Evolutionary conservation across 2,329 filamentous ascomycete species (phyloP), one percentile per base, ranked within the genome.

Genomic region (Exserohilum rostratum): DNA sequence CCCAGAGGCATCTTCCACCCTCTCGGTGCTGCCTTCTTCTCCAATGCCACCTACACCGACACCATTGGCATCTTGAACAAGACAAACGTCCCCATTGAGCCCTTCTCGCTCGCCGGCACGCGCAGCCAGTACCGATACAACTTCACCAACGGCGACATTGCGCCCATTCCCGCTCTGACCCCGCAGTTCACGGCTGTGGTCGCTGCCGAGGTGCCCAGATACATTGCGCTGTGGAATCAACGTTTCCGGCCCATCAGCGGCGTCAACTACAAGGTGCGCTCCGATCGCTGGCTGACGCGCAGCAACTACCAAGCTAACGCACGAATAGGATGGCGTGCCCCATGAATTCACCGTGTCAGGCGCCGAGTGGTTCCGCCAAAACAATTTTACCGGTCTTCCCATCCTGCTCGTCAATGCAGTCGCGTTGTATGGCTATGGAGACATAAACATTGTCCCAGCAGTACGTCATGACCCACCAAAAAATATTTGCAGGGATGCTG

Each of bases 1-100:
- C 53, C 40, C 61, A 75, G 72, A 62, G 72, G 68, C 59, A 67
- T 69, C 53, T 75, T 75, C 70, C 70, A 75, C 48, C 72, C 73
- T 25, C 68, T 76, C 53, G 73, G 73, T 55, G 73, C 73, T 22
- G 72, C 72, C 53, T 75, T 75, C 63, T 71, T 71, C 61, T 76
- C 72, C n/a, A 75, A 74, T 55, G 71, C 61, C 44, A 64, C 67
- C 33, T 75, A 74, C 46, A 55, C 69, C 7, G 68, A 75, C 50
- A 75, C 72, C 5, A 45, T 75, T 15, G 72, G 71, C 55, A 64
- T 76, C 30, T 58, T 75, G 53, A 65, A 73, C 44, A 57, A 67
- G 50, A 67, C 72, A 20, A 65, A 70, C 51, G 71, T 75, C 6
- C 58, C 65, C 5, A 67, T 68, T 25, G 64, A 69, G 46, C 56